Conservation (phyloP, 768 basidiomycete genomes). For the Auricularia auricula-judae region DNA sequence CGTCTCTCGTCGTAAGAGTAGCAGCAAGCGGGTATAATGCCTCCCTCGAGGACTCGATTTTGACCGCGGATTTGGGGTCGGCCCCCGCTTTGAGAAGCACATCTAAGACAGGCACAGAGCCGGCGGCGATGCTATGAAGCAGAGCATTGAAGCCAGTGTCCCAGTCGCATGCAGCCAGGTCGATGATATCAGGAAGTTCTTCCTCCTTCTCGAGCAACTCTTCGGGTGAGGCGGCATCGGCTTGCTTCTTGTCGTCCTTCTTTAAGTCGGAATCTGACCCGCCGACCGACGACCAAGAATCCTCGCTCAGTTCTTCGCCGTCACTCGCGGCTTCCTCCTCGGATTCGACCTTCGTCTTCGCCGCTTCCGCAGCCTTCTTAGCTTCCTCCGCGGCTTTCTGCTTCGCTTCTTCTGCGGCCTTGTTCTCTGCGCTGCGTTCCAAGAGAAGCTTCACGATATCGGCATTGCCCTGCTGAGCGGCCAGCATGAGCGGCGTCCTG, state of each 20-base stretch:
- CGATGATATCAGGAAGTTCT: conserved; percentile 44
- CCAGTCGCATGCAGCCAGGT: conserved; percentile 45
- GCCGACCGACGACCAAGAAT: conserved; percentile 36
- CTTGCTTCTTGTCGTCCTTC: not conserved
- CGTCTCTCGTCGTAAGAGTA: conserved; percentile 15
- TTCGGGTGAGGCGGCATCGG: conserved; percentile 8
- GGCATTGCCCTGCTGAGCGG: conserved; percentile 35
- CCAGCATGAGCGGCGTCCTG: conserved; percentile 42
- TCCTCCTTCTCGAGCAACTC: conserved; percentile 36
- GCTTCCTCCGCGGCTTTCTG: conserved; percentile 9
- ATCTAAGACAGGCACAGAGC: conserved; percentile 33
- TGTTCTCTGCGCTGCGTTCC: conserved; percentile 31
- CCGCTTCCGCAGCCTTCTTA: not conserved
- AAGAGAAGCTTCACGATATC: conserved; percentile 38
- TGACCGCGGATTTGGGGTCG: conserved; percentile 27
- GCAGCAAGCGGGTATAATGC: conserved; percentile 19
- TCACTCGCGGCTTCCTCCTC: conserved; percentile 13
- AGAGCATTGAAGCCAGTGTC: conserved; percentile 45
- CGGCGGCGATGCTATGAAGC: conserved; percentile 38
- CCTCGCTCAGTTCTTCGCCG: conserved; percentile 28
- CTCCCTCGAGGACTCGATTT: conserved; percentile 16
- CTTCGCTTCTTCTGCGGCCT: conserved; percentile 15
- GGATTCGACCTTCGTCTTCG: conserved; percentile 9
- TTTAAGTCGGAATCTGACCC: conserved; percentile 8
- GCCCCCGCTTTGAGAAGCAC: conserved; percentile 37